Base-by-base conservation (phyloP, 169 alveolate genomes). In the Cryptosporidium ubiquitum region DNA sequence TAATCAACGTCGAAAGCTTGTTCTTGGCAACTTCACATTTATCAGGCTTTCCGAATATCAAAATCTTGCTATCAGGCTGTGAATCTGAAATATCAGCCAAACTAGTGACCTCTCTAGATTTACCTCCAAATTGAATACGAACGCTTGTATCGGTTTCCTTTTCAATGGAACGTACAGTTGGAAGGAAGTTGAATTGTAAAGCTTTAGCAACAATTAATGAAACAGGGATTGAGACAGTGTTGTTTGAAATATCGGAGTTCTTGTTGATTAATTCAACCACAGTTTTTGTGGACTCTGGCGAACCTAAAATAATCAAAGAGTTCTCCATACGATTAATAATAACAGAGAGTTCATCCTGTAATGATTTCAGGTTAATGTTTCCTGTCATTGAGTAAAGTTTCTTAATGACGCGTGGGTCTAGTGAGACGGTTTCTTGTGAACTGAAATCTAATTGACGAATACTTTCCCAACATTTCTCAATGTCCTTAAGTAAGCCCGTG, bases 31-130 rank as follows among this genome's bases (percentile, higher is more conserved):
- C 10, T 44, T 79, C 89, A 20, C 89, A 79, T 31, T 64, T 64
- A 39, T 79, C 89, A 42, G 64, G 68, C 37, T 79, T 79, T n/a
- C 89, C 89, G 39, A 79, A 79, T n/a, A 79, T 79, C 42, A 79
- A 33, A 58, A 79, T 79, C 68, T 79, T 79, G 66, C 89, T 79
- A 26, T 79, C 89, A 26, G 74, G 64, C 33, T 61, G 79, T 16
- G 89, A 37, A n/a, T 79, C 89, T 18, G 89, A 79, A 12, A 49
- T 49, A 5, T 44, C 60, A 37, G 79, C 37, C 47, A 61, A 26
- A 37, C 55, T 79, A 5, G 74, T 14, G 6, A 37, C 52, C 35
- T 64, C 89, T 18, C 89, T 57, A n/a, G 89, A 79, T n/a, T 79
- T 37, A 18, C 47, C 31, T 5, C 89, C 89, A 44, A 79, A 79